phyloP scores from a whole-genome alignment of 345 rosid genomes.

The Geranium brycei region DNA sequence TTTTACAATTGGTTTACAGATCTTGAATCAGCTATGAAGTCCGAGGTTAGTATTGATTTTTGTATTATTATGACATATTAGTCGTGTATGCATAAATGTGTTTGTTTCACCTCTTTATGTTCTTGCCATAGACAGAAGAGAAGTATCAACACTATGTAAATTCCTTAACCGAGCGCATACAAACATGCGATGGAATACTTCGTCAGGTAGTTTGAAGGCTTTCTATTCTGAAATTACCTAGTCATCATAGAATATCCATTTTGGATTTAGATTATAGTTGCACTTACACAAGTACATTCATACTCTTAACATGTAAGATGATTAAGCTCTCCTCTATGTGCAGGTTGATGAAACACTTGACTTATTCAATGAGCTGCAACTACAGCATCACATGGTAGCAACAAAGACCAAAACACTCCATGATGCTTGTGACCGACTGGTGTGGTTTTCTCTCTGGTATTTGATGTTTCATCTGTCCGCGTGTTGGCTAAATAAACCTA shows the following conservation, averaged over 20 bases:
- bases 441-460: constrained; percentile 17
- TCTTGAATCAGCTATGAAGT: constrained; percentile 95
- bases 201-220: constrained; percentile 29
- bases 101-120: constrained; percentile 9
- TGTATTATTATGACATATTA: background rate
- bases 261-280: too few relatives aligned
- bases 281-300: background rate
- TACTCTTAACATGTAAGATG: background rate
- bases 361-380: constrained; percentile 67
- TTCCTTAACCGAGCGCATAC: constrained; percentile 67
- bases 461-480: background rate
- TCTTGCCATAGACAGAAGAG: constrained; percentile 67
- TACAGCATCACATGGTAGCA: constrained; percentile 90
- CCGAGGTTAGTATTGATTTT: constrained; percentile 61
- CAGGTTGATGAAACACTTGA: constrained; percentile 91
- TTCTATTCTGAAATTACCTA: background rate
- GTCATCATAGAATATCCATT: background rate
- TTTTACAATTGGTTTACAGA: constrained; percentile 96
- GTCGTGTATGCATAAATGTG: constrained; percentile 1
- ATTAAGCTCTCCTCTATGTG: constrained; percentile 5
- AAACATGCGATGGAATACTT: constrained; percentile 81
- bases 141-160: constrained; percentile 84
- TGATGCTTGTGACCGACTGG: constrained; percentile 94
- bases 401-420: constrained; percentile 98
- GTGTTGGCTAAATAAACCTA: background rate